A percentile compares a stretch with the other conserved stretches of the same genome.
phyloP scores from a whole-genome alignment of 1,284 basidiomycete species.

The Ceratobasidium sp. region DNA sequence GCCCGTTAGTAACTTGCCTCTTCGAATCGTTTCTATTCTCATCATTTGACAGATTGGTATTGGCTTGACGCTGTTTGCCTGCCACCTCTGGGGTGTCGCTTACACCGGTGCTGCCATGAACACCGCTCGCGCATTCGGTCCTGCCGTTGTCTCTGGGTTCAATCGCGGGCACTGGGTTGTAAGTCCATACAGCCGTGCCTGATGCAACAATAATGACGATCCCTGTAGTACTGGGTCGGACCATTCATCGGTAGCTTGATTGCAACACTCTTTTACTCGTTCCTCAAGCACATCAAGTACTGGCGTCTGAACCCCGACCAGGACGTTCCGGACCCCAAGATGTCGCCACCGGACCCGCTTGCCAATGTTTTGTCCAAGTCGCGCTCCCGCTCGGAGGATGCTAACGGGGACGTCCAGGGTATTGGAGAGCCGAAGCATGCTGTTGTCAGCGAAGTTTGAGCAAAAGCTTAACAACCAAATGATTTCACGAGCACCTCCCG shows the following conservation, averaged over 20 bases:
- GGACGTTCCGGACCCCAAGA: slow-evolving; percentile 54
- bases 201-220: not conserved
- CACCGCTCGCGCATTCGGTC: slow-evolving; percentile 77
- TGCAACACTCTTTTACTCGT: slow-evolving; percentile 51
- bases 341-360: slow-evolving; percentile 50
- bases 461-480: not conserved
- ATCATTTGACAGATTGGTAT: slow-evolving; percentile 63
- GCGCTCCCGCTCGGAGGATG: slow-evolving; percentile 7
- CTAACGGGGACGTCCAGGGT: not conserved
- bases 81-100: slow-evolving; percentile 65
- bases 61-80: slow-evolving; percentile 71
- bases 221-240: slow-evolving; percentile 49
- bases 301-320: slow-evolving; percentile 63
- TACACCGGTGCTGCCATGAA: slow-evolving; percentile 71
- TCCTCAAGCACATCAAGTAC: slow-evolving; percentile 57
- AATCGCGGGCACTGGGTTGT: slow-evolving; percentile 55
- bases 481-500: not conserved
- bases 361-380: slow-evolving; percentile 32
- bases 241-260: slow-evolving; percentile 51
- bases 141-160: slow-evolving; percentile 71
- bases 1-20: slow-evolving; percentile 1
- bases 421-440: not conserved
- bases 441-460: not conserved
- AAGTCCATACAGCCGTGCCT: slow-evolving; percentile 43
- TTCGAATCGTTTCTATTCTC: not conserved